Percentiles rank a stretch among this genome's conserved stretches.
These are phyloP conservation scores for Durusdinium trenchii DNA, from an alignment of 73 alveolate species.

Conservation along the genomic window DNA sequence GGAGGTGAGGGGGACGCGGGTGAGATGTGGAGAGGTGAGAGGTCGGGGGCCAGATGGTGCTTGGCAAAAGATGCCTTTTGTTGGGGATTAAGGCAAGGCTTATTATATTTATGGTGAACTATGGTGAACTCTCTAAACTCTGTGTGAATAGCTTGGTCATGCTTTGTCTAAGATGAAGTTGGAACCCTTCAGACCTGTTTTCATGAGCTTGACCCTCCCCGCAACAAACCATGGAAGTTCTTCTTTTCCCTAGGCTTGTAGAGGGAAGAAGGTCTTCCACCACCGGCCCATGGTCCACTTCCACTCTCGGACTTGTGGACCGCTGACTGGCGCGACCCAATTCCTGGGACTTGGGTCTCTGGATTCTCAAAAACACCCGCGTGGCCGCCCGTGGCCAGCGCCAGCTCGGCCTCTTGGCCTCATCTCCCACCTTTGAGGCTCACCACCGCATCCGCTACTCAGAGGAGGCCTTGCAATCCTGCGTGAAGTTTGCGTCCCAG, in stretches of 20 bases:
- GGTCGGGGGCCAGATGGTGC: not conserved
- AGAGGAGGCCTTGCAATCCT: conserved; percentile 73
- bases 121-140: too few species aligned
- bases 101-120: not conserved
- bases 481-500: conserved; percentile 95
- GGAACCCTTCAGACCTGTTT: too few species aligned
- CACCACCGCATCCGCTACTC: conserved; percentile 95
- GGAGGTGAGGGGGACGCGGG: not conserved
- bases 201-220: too few species aligned
- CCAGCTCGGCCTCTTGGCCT: not conserved
- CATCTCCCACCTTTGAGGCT: not conserved
- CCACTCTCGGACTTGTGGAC: too few species aligned
- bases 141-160: too few species aligned
- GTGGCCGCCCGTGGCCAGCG: not conserved
- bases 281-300: too few species aligned
- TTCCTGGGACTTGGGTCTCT: too few species aligned
- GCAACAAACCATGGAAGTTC: too few species aligned
- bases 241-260: too few species aligned
- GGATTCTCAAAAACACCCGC: not conserved
- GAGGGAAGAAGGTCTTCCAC: too few species aligned
- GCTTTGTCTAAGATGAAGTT: too few species aligned
- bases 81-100: not conserved
- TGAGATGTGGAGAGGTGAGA: not conserved
- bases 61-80: not conserved
- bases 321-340: too few species aligned